Evolutionary conservation across 2,329 filamentous ascomycete species (phyloP), one percentile per base, ranked within the genome.

Genomic region (Penicillium sp.): DNA sequence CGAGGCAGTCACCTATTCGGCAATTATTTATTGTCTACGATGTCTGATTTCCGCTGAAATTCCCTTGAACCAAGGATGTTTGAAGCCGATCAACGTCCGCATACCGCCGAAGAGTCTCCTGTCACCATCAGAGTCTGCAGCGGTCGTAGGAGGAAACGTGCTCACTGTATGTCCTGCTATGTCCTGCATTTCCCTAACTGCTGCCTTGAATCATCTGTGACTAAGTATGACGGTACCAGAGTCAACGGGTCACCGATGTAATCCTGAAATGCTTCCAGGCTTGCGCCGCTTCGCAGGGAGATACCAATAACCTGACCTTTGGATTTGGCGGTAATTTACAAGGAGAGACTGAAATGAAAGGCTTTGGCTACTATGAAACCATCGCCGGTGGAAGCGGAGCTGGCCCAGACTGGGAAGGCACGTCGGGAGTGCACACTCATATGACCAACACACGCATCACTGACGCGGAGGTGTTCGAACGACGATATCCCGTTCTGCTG

Each of bases 401-500:
- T 0, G 90, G 90, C 0, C 83, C 87, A 0, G 81, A 81, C 14
- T 93, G 90, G 90, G 81, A 89, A 60, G 90, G 90, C 39, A 88
- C 89, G 11, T 86, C 81, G 54, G 90, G 89, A 16, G 89, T 93
- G n/a, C 89, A 94, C 71, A 89, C 86, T 2, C 89, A 94, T 76
- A 92, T 93, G 89, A 94, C 91, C 6, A 95, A 95, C 73, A 94
- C 90, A 3, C 84, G 90, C 14, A 94, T 93, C 70, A 93, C 90
- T 0, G 91, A 94, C 70, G 82, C 88, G 0, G 91, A 95, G 72
- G 84, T 92, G 6, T 90, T 94, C 64, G 90, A 94, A 77, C 82
- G 88, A 31, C 79, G 90, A 9, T 92, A 92, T 68, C 90, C 90
- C 0, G 89, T 92, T 1, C 74, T 95, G 1, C 77, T 95, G 36